A percentile compares a stretch with the other conserved stretches of the same genome.
These are phyloP conservation scores for Nicotiana benthamiana DNA, from an alignment of 257 asterid species.

Conservation along the genomic window DNA sequence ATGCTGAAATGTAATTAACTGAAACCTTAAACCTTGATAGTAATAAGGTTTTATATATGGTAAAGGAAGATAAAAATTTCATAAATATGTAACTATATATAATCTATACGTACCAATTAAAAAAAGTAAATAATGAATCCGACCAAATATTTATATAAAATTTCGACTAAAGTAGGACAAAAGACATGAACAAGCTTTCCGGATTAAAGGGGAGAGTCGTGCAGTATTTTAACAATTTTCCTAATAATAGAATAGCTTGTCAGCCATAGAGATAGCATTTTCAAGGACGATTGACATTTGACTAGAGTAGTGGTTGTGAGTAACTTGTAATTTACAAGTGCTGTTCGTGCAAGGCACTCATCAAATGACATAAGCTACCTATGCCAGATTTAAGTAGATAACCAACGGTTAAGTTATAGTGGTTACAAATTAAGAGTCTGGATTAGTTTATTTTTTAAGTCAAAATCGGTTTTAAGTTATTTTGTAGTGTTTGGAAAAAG, in stretches of 20 bases:
- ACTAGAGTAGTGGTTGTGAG: background rate
- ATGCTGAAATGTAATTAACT: no score
- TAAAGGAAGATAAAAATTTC: no score
- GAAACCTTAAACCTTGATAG: no score
- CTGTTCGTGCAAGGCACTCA: conserved; percentile 6
- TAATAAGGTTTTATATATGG: no score
- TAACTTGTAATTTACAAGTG: background rate
- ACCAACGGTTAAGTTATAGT: background rate
- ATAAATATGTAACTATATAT: no score
- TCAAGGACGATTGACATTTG: background rate
- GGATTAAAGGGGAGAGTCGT: background rate
- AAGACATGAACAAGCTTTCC: background rate
- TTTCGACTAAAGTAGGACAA: background rate
- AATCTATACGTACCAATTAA: no score
- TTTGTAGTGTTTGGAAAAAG: no score
- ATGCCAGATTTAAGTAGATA: background rate
- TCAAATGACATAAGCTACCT: background rate
- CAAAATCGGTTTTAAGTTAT: no score
- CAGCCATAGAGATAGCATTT: background rate
- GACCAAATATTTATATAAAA: no score
- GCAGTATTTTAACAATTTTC: background rate
- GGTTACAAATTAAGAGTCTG: no score
- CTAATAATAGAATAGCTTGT: background rate
- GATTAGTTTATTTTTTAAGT: no score
- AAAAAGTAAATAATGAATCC: no score